These are phyloP conservation scores for Fusarium robinianum DNA, from an alignment of 2,329 filamentous ascomycete genomes.

Conservation along the genomic window DNA sequence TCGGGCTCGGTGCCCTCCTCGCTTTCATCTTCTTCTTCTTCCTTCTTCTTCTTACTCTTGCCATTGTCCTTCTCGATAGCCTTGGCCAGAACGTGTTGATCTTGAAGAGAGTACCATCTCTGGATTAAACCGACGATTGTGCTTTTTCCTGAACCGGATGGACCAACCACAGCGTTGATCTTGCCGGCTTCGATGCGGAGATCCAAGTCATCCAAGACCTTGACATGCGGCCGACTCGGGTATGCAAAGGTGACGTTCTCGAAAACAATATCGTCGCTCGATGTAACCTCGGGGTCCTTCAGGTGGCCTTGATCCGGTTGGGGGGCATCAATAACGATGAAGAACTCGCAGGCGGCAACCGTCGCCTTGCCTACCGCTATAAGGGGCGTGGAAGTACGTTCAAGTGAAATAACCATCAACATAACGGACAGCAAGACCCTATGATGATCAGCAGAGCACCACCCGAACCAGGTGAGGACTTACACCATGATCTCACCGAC, in stretches of 20 bases:
- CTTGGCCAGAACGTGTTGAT: conserved; percentile 57
- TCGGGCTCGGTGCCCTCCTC: conserved; percentile 41
- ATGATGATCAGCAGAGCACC: conserved; percentile 1
- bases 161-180: conserved; percentile 74
- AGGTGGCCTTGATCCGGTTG: conserved; percentile 43
- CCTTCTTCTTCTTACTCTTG: conserved; percentile 48
- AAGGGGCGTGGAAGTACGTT: conserved; percentile 61
- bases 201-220: conserved; percentile 63
- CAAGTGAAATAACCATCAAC: conserved; percentile 60
- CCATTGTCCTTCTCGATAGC: conserved; percentile 54
- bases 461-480: conserved; percentile 29
- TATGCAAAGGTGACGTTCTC: conserved; percentile 73
- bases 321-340: conserved; percentile 57
- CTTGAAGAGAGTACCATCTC: conserved; percentile 69
- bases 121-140: conserved; percentile 74
- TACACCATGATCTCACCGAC: conserved; percentile 61
- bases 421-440: conserved; percentile 62
- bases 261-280: conserved; percentile 52
- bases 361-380: conserved; percentile 62
- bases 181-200: conserved; percentile 66
- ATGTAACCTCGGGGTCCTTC: conserved; percentile 44
- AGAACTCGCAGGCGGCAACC: conserved; percentile 62
- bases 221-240: conserved; percentile 66
- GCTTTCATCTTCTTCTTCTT: conserved; percentile 38
- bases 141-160: conserved; percentile 74